Evolutionary conservation across 2,329 filamentous ascomycete genomes (phyloP), one percentile per base, ranked within the genome.

Genomic region (Amphichorda felina): DNA sequence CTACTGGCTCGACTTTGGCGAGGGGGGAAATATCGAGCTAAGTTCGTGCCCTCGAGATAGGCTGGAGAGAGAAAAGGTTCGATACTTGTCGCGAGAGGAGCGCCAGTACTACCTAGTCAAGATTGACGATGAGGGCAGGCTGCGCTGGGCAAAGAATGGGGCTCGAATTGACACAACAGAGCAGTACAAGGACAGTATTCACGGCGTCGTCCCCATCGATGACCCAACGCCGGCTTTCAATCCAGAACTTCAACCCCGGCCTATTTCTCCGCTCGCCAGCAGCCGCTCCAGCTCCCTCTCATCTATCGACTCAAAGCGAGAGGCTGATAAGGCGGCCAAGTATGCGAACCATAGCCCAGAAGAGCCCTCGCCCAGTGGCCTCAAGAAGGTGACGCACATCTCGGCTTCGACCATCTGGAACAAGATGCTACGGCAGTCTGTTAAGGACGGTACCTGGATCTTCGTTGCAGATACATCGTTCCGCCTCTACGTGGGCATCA

Each of bases 391-490:
- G 11, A 73, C 70, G 33, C 75, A 86, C 48, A 64, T 87, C 3
- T 82, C 74, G 5, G 74, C 81, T 2, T 74, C 79, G 1, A 79
- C 80, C 1, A 68, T 94, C 4, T 72, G 89, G 53, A 85, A 91
- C 54, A 81, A 82, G 43, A 65, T 94, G 5, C 66, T 91, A 13
- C 75, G 83, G 40, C 81, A 84, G 43, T 79, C 82, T 0, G 82
- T 87, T 27, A 82, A 79, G 55, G 86, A 86, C 42, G 88, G 89
- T 49, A 91, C 83, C 4, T 94, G 88, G 88, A 93, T 94, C 43
- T 95, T 94, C 48, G 87, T 88, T 7, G 81, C 82, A 17, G 87
- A 94, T 56, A 89, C 84, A 1, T 80, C 74, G 1, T 91, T 88
- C 54, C 75, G 83, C 1, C 65, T 94, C 0, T 94, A 94, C 53